Evolutionary conservation across 768 basidiomycete species (phyloP).

Genomic region (Suillus hirtellus): DNA sequence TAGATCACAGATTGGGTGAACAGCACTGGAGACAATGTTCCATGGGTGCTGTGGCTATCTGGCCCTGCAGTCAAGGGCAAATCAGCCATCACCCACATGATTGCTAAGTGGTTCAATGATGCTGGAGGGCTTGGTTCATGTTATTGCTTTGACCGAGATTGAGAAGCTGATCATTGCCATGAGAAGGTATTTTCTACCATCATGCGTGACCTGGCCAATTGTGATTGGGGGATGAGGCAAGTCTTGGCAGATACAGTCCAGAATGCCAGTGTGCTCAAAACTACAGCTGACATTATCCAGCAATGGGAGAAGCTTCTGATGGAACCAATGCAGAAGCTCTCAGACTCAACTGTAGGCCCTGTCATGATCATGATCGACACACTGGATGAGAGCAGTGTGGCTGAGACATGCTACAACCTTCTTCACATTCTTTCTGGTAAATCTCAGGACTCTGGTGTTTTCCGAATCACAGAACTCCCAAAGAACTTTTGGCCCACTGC

Average conservation of each 20-base stretch:
- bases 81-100: conserved; percentile 12
- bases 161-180: conserved; percentile 9
- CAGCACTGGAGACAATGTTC: conserved; percentile 6
- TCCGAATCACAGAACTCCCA: conserved; percentile 4
- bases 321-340: conserved; percentile 9
- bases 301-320: conserved; percentile 22
- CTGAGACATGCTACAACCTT: conserved; percentile 9
- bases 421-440: conserved; percentile 12
- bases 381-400: conserved; percentile 18
- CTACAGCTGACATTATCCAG: background rate
- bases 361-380: conserved; percentile 28
- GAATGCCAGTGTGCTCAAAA: background rate
- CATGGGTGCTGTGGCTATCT: background rate
- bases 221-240: background rate
- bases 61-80: background rate
- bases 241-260: background rate
- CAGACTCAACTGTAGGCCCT: conserved; percentile 15
- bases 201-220: conserved; percentile 7
- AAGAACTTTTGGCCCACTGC: conserved; percentile 9
- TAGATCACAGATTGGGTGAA: conserved; percentile 28
- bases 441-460: background rate
- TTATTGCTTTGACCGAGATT: conserved; percentile 8
- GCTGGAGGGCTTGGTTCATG: conserved; percentile 3
- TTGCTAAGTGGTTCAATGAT: conserved; percentile 14
- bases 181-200: conserved; percentile 17